Percentiles rank a stretch among this genome's conserved stretches.
Evolutionary conservation across 768 basidiomycete species (phyloP).

Genomic region (Kwoniella mangroviensis): DNA sequence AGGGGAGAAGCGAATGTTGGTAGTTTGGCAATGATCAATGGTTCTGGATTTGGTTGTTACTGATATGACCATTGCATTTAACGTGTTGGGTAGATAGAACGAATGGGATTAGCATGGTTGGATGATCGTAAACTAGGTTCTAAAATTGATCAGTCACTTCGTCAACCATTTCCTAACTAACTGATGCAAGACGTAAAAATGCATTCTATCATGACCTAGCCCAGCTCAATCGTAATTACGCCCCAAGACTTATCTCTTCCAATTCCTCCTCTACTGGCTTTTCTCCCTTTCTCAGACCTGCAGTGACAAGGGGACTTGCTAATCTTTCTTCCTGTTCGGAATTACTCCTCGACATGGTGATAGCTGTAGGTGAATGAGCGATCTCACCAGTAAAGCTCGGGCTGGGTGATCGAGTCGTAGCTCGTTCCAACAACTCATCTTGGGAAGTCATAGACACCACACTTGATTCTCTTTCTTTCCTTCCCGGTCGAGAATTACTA

Average conservation of each 20-base stretch:
- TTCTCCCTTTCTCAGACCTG: background rate
- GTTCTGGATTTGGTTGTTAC: background rate
- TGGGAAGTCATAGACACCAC: constrained; percentile 33
- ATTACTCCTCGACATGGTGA: constrained; percentile 10
- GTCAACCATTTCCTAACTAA: background rate
- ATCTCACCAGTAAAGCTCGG: constrained; percentile 1
- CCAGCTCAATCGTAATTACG: background rate
- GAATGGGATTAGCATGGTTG: background rate
- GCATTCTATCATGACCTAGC: background rate
- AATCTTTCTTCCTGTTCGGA: constrained; percentile 5
- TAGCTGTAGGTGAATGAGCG: constrained; percentile 3
- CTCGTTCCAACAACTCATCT: constrained; percentile 36
- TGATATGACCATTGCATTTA: background rate
- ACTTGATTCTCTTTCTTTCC: constrained; percentile 38
- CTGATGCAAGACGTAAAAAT: background rate
- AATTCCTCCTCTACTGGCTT: constrained; percentile 37
- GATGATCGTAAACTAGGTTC: background rate
- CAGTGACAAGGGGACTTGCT: background rate
- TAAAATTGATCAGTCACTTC: background rate
- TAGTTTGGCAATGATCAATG: background rate
- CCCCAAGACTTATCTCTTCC: constrained; percentile 43
- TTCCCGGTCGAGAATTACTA: background rate
- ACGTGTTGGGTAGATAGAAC: background rate
- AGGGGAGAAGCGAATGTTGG: background rate
- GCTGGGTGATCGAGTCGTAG: constrained; percentile 11